Base-by-base conservation (phyloP, 139 green algal genomes). In the Chlamydomonas urium region DNA sequence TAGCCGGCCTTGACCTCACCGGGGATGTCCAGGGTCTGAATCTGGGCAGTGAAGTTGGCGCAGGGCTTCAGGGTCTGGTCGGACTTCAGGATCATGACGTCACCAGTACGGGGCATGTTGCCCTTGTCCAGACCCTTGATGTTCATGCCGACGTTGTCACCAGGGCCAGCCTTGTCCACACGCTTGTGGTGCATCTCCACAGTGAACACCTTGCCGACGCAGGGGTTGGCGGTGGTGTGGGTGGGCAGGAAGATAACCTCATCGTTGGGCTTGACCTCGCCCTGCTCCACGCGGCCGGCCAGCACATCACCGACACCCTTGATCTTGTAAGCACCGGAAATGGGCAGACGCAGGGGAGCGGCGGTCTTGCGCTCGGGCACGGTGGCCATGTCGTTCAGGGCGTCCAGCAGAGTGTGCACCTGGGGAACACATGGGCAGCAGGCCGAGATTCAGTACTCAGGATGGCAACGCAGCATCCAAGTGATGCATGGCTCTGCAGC, bases 121-220 rank as follows among this genome's bases (percentile, higher is more conserved):
- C 84, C 79, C 90, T 96, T 96, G 83, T 95, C 90, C 78, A 97
- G 85, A 80, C 86, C 86, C 83, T 99, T 99, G 79, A 99, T 93
- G 88, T 99, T 98, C 88, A 99, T 97, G 88, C 95, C 95, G 31
- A 99, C 95, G 83, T 99, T 99, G 93, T 99, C 95, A 76, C 95
- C 95, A 63, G 95, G 93, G 66, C 83, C 83, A 58, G 90, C 90
- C 86, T 94, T 84, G 38, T 91, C 87, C 73, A 99, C 87, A 74
- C 89, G 89, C 94, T 98, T 94, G 88, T 99, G 95, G 90, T 99
- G 95, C 95, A 99, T 98, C 92, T 99, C 95, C 74, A 99, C 93
- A 48, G 95, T 97, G 87, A 97, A 97, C 65, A 98, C 93, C 89
- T 97, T 97, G 88, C 91, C 93, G 32, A 80, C 77, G 84, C 91